Evolutionary conservation across 805 yeast species (phyloP).

Genomic region (Saccharomycopsis sp.): DNA sequence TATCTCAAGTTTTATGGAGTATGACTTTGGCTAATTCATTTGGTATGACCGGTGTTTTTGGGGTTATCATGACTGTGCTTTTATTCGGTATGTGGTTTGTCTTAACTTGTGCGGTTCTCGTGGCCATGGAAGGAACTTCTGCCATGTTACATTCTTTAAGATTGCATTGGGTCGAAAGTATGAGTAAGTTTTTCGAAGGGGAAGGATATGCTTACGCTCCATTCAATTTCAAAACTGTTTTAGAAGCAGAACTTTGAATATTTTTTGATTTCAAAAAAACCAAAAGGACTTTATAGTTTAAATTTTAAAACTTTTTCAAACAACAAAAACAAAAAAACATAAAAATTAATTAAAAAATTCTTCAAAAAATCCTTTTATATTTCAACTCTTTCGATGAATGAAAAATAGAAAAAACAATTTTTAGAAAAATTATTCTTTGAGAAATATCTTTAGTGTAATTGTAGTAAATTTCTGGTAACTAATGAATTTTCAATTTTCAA

Average conservation of each 20-base stretch:
- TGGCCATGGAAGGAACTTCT: conserved; percentile 77
- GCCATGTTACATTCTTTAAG: conserved; percentile 73
- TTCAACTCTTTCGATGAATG: no score
- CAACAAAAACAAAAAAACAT: not conserved
- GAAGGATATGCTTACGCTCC: conserved; percentile 65
- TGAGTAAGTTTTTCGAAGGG: conserved; percentile 73
- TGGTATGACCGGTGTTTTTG: conserved; percentile 42
- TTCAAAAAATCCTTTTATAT: no score
- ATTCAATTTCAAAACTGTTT: conserved; percentile 35
- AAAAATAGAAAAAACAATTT: no score
- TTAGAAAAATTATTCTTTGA: no score
- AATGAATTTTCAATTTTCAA: no score
- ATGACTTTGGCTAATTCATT: conserved; percentile 64
- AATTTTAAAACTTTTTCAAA: no score
- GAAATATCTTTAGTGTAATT: no score
- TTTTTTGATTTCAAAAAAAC: no score
- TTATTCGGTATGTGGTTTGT: conserved; percentile 70
- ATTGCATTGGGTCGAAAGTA: conserved; percentile 75
- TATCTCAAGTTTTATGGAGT: conserved; percentile 63
- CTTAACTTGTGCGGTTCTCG: conserved; percentile 57
- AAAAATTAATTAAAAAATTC: no score
- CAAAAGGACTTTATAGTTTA: not conserved
- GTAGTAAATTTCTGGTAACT: no score
- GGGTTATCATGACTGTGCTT: conserved; percentile 35
- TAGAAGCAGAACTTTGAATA: conserved; percentile 13